phyloP scores from a whole-genome alignment of 2,329 filamentous ascomycete genomes.

The Cadophora gregata region DNA sequence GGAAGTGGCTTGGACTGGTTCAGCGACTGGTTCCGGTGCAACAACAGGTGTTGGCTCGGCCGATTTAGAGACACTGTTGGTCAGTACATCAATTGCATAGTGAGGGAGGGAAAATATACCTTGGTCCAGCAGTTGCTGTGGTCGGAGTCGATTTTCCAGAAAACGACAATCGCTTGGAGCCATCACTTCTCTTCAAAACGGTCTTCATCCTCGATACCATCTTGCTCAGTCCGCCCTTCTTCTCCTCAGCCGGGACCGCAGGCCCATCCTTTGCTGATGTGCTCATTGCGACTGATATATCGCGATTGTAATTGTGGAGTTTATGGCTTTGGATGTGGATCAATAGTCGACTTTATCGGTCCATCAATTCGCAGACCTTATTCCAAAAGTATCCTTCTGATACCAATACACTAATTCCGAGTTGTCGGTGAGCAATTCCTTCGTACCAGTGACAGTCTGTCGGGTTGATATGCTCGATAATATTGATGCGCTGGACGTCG shows the following conservation, averaged over 20 bases:
- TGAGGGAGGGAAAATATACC: constrained; percentile 27
- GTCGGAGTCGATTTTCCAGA: constrained; percentile 22
- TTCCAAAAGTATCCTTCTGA: neutral
- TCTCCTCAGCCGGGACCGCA: constrained; percentile 33
- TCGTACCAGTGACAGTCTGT: constrained; percentile 5
- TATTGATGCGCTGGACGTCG: constrained; percentile 3
- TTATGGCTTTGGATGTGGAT: constrained; percentile 15
- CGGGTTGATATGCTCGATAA: neutral
- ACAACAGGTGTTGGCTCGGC: constrained; percentile 18
- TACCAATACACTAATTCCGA: neutral
- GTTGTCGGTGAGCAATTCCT: neutral
- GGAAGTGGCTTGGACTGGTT: constrained; percentile 19
- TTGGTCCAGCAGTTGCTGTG: constrained; percentile 29
- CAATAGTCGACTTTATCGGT: constrained; percentile 14
- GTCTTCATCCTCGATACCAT: constrained; percentile 41
- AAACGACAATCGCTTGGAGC: constrained; percentile 39
- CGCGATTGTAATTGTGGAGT: constrained; percentile 12
- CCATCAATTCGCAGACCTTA: neutral
- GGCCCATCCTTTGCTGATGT: constrained; percentile 33
- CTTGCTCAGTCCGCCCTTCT: constrained; percentile 39
- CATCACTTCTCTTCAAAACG: constrained; percentile 39
- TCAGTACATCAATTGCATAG: constrained; percentile 20
- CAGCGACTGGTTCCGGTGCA: constrained; percentile 20
- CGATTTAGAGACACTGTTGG: constrained; percentile 25
- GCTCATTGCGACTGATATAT: constrained; percentile 33